Conservation (phyloP, 106 monocot species). For the Cymbidium sinense region DNA sequence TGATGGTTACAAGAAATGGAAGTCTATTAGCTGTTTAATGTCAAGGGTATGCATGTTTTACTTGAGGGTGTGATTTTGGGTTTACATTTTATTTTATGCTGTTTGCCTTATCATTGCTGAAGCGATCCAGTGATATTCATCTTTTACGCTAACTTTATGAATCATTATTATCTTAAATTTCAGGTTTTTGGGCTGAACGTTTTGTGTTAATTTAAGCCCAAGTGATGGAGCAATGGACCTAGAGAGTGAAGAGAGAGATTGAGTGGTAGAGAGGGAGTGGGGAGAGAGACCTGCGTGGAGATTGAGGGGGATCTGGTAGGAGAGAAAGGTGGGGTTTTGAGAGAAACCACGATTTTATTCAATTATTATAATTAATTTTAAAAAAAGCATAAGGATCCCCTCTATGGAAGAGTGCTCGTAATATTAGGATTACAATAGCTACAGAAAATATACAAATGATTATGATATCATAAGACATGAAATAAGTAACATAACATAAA, state of each 20-base stretch:
- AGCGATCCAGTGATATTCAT: background rate
- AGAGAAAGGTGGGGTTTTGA: no score
- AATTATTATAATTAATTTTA: no score
- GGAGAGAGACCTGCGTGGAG: no score
- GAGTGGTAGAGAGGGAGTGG: no score
- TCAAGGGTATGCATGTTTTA: constrained; percentile 33
- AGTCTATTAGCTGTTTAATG: constrained; percentile 13
- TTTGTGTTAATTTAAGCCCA: no score
- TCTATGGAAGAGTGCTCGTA: no score
- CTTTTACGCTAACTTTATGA: background rate
- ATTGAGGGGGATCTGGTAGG: no score
- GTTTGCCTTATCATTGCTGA: background rate
- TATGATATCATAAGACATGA: background rate
- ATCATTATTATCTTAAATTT: background rate
- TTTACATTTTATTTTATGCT: background rate
- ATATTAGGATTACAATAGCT: background rate
- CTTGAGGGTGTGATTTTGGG: background rate
- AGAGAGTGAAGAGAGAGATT: no score
- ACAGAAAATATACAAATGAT: background rate
- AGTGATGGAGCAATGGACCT: no score
- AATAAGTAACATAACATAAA: background rate
- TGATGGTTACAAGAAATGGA: constrained; percentile 5
- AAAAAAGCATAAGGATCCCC: no score
- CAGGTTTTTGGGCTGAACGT: background rate
- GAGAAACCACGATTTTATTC: no score